Base-by-base conservation (phyloP, 495 filamentous ascomycete species). In the Achaetomiella virescens region DNA sequence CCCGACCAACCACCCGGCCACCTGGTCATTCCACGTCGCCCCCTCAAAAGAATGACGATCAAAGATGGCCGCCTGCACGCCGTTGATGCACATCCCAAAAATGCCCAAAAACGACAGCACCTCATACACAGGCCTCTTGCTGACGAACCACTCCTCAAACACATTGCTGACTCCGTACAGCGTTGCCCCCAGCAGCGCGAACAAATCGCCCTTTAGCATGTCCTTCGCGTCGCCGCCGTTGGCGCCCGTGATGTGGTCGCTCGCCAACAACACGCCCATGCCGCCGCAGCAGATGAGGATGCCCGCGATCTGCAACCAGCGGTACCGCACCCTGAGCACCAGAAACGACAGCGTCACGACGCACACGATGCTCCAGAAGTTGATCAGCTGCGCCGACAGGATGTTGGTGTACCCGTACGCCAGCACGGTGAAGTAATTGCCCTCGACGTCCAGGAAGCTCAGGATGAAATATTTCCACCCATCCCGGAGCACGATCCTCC, bases 331-430 rank as follows among this genome's bases (percentile, higher is more conserved):
- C 35, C 75, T 76, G 22, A 98, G 81, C 66, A 96, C 77, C 42
- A 84, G 44, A 72, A 91, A 88, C 9, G 91, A 96, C 62, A 97
- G 71, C 57, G 86, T 66, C 24, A 97, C 90, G 25, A 98, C 93
- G 54, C 93, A 84, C 18, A 92, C 89, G 57, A 98, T 98, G 61
- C 91, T 86, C 92, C 93, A 98, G 80, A 98, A 97, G 78, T 96
- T 96, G 72, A 98, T 91, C 31, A 98, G 79, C 73, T 97, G 91
- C 9, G 89, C 91, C 49, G 88, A 93, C 29, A 93, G 81, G 68
- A 91, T 86, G 65, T 84, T 93, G 46, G 91, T 95, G 72, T 96
- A 95, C 25, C 87, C 80, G 76, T 96, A 97, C 37, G 91, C 93
- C 22, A 97, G 81, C 43, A 98, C 93, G 59, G 88, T 86, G 71